Conservation (phyloP, 768 basidiomycete genomes). For the Trametes sanguinea region DNA sequence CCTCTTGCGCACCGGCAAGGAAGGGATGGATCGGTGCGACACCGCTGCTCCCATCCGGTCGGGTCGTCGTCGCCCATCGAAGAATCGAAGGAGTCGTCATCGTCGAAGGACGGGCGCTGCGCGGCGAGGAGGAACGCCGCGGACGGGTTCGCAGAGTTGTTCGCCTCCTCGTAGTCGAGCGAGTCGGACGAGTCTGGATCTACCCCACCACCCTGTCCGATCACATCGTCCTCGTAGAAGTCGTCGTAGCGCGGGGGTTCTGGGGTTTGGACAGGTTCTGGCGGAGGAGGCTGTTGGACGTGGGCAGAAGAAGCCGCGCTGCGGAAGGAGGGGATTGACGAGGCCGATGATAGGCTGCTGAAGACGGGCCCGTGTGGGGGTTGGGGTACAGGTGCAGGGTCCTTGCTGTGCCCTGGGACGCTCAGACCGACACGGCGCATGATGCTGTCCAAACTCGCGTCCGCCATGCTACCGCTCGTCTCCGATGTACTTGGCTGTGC, state of each 20-base stretch:
- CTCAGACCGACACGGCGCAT: conserved; percentile 61
- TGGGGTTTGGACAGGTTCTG: conserved; percentile 27
- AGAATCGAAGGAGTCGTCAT: conserved; percentile 51
- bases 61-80: conserved; percentile 49
- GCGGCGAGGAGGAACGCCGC: conserved; percentile 71
- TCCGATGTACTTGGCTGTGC: conserved; percentile 24
- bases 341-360: conserved; percentile 18
- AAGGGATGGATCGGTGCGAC: conserved; percentile 61
- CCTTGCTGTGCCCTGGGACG: conserved; percentile 30
- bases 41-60: conserved; percentile 32
- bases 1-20: conserved; percentile 40
- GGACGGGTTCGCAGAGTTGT: conserved; percentile 64
- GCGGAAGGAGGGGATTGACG: conserved; percentile 16
- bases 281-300: conserved; percentile 1
- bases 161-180: conserved; percentile 50
- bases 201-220: conserved; percentile 24
- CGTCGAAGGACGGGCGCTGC: conserved; percentile 39
- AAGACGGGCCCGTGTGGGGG: conserved; percentile 8
- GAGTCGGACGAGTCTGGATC: conserved; percentile 58
- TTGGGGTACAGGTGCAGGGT: not conserved
- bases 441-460: conserved; percentile 68
- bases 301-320: conserved; percentile 4
- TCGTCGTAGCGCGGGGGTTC: conserved; percentile 29
- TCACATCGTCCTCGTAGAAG: conserved; percentile 32
- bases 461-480: conserved; percentile 49